These are phyloP conservation scores for Furcasterigmium sp. DNA, from an alignment of 2,329 filamentous ascomycete genomes.

Conservation along the genomic window DNA sequence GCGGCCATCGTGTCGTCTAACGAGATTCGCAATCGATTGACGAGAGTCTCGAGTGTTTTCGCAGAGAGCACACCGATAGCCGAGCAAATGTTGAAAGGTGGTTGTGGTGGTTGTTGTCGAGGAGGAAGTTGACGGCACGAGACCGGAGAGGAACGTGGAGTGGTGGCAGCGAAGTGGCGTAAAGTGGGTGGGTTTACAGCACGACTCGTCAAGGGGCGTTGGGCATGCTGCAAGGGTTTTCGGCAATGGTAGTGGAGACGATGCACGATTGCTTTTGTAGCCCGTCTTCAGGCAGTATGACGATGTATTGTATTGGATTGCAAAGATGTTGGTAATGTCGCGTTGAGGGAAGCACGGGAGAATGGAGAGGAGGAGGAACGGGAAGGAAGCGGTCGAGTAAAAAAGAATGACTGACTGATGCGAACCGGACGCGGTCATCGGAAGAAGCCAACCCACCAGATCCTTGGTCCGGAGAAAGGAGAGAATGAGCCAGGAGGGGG, in stretches of 20 bases:
- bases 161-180: background rate
- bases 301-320: background rate
- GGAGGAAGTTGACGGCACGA: background rate
- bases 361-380: background rate
- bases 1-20: slow-evolving; percentile 23
- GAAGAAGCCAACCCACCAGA: background rate
- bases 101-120: background rate
- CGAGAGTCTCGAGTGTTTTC: background rate
- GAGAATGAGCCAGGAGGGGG: background rate
- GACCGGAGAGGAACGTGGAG: too few relatives aligned
- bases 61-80: background rate
- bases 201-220: background rate
- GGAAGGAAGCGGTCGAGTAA: background rate
- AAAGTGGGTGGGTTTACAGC: slow-evolving; percentile 1
- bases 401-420: too few relatives aligned
- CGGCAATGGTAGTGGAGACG: background rate
- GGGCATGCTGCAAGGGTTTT: background rate
- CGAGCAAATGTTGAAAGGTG: too few relatives aligned
- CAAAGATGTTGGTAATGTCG: background rate
- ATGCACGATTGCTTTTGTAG: background rate
- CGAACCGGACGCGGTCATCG: too few relatives aligned
- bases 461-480: background rate
- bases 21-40: background rate
- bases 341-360: background rate
- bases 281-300: too few relatives aligned